Conservation (phyloP, 148 eudicot species). For the Heliosperma pusillum region DNA sequence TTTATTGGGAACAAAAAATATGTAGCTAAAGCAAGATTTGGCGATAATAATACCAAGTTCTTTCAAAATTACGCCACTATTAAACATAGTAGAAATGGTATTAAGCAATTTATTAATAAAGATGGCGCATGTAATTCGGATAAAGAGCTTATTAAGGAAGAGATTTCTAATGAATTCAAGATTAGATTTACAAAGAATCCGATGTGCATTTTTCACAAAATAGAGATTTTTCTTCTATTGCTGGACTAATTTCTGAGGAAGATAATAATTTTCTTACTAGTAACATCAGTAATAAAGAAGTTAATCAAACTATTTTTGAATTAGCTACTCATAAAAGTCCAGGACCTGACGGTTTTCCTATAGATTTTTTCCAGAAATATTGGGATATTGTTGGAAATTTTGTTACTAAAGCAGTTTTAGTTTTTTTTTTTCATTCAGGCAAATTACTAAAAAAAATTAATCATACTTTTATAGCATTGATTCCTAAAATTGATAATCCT, state of each 20-base stretch:
- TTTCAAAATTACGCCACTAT: too few relatives aligned
- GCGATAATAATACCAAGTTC: background rate
- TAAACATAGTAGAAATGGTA: too few relatives aligned
- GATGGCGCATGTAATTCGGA: too few relatives aligned
- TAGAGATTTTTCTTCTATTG: background rate
- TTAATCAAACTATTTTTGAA: background rate
- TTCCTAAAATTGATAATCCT: background rate
- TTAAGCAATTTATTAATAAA: too few relatives aligned
- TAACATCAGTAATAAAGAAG: background rate
- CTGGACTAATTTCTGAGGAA: background rate
- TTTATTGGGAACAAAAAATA: too few relatives aligned
- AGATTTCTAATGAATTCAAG: too few relatives aligned
- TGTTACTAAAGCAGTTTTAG: background rate
- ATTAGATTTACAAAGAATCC: too few relatives aligned
- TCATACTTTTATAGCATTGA: background rate
- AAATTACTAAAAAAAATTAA: background rate
- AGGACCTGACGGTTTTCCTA: background rate
- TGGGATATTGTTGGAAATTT: background rate
- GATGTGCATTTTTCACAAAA: too few relatives aligned
- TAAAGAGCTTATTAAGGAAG: too few relatives aligned
- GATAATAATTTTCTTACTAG: background rate
- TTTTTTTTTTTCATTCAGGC: background rate
- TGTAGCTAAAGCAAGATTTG: background rate
- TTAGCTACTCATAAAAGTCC: background rate
- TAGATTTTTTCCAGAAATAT: background rate